Percentiles rank a stretch among this genome's conserved stretches.
Evolutionary conservation across 2,329 filamentous ascomycete species (phyloP).

Genomic region (Fusarium sp.): DNA sequence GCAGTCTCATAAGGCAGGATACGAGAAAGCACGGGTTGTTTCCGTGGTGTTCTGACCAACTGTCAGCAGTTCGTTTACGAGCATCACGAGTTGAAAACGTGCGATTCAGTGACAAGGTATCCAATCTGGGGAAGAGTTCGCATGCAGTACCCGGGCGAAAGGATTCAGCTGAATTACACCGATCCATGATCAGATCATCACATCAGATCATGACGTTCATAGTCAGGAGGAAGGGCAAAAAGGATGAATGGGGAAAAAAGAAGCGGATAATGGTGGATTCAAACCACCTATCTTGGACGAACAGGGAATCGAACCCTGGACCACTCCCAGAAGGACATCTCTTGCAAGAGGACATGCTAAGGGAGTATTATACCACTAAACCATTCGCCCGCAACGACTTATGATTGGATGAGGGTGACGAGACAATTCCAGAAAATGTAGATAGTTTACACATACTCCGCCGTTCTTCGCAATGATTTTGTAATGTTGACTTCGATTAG

Average conservation of each 20-base stretch:
- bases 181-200: background rate
- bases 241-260: background rate
- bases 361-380: slow-evolving; percentile 30
- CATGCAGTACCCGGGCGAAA: background rate
- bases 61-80: background rate
- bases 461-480: accelerated
- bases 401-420: background rate
- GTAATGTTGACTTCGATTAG: accelerated
- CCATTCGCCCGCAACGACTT: slow-evolving; percentile 5
- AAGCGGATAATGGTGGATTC: slow-evolving; percentile 7
- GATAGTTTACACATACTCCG: too few species aligned
- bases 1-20: background rate
- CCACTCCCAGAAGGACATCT: slow-evolving; percentile 16
- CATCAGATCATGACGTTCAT: background rate
- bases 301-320: slow-evolving; percentile 34
- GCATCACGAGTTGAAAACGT: background rate
- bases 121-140: background rate
- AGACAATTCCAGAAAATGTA: accelerated
- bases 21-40: background rate
- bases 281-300: slow-evolving; percentile 21
- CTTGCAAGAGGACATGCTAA: slow-evolving; percentile 4
- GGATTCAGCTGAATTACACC: background rate
- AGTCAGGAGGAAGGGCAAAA: background rate
- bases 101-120: background rate
- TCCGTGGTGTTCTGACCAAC: background rate